Evolutionary conservation across 352 stramenopile genomes (phyloP), one percentile per base, ranked within the genome.

Genomic region (Aphanomyces astaci): DNA sequence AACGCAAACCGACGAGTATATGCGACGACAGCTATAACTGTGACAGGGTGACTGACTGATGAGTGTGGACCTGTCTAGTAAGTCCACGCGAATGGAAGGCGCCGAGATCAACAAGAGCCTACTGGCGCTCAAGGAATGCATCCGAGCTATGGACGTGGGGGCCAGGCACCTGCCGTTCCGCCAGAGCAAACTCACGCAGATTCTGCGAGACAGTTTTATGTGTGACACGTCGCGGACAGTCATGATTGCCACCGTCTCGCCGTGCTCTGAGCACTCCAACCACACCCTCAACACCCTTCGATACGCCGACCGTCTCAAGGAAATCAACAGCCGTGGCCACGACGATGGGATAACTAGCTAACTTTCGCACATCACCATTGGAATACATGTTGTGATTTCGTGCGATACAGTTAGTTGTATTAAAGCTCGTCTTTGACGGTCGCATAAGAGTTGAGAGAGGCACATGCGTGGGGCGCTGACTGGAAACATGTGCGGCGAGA

Each of bases 71-170:
- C 49, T 27, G 32, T 72, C 59, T 67, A 73, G 75, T 55, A 93
- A 93, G 63, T 92, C 83, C 33, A 98, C 93, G 7, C 78, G 96
- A 5, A 88, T 98, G 76, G 96, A 98, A 81, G 95, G 95, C 32
- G 93, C 96, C 7, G 96, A 98, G 73, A 98, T 98, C 74, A 98
- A 98, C 78, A 98, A 97, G 55, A 97, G 87, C 30, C 74, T 98
- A 22, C 75, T 98, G 40, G 94, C 96, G n/a, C 77, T 98, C 5
- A 98, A 98, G 71, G 96, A 98, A 73, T 97, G 96, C 32, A 97
- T 98, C 70, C 87, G 96, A n/a, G 92, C 93, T n/a, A 70, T 98
- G 32, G 89, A 97, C 49, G 85, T 89, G 40, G 82, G 80, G 65
- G 82, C 73, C 24, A 85, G 64, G 5, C 92, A 98, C 67, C 93